Conservation (phyloP, 768 basidiomycete genomes). For the Pisolithus tinctorius region DNA sequence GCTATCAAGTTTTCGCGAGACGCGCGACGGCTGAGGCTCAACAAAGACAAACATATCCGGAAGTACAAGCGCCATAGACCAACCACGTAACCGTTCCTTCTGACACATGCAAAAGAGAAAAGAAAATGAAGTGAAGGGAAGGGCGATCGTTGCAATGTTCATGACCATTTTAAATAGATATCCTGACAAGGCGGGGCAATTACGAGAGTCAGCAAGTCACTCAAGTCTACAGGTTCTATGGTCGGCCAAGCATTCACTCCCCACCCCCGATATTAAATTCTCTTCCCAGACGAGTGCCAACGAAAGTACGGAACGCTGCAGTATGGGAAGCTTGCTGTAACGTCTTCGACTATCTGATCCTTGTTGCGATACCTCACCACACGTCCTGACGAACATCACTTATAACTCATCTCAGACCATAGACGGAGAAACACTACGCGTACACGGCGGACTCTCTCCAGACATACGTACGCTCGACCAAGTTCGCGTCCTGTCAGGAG, state of each 20-base stretch:
- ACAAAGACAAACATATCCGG: too few relatives aligned
- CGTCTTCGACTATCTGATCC: conserved; percentile 92
- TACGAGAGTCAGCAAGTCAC: conserved; percentile 98
- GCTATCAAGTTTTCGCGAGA: too few relatives aligned
- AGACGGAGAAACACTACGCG: conserved; percentile 86
- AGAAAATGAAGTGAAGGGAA: too few relatives aligned
- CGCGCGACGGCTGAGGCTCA: too few relatives aligned
- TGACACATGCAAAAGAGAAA: too few relatives aligned
- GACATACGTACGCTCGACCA: conserved; percentile 95
- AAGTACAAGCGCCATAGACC: too few relatives aligned
- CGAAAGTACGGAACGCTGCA: conserved; percentile 92
- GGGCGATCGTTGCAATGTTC: too few relatives aligned
- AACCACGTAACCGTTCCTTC: conserved; percentile 57
- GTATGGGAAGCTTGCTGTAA: conserved; percentile 98
- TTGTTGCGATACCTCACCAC: conserved; percentile 68
- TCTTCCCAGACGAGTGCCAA: conserved; percentile 79
- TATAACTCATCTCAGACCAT: conserved; percentile 62
- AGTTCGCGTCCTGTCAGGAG: conserved; percentile 83
- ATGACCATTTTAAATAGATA: conserved; percentile 54
- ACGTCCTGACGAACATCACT: background rate
- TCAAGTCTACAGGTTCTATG: conserved; percentile 98
- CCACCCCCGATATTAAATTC: background rate
- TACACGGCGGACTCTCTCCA: conserved; percentile 93
- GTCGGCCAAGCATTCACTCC: conserved; percentile 35
- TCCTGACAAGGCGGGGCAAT: conserved; percentile 87